Evolutionary conservation across 371 early-diverging fungal species (phyloP), one percentile per base, ranked within the genome.

Genomic region (Dinochytrium kinnereticum): DNA sequence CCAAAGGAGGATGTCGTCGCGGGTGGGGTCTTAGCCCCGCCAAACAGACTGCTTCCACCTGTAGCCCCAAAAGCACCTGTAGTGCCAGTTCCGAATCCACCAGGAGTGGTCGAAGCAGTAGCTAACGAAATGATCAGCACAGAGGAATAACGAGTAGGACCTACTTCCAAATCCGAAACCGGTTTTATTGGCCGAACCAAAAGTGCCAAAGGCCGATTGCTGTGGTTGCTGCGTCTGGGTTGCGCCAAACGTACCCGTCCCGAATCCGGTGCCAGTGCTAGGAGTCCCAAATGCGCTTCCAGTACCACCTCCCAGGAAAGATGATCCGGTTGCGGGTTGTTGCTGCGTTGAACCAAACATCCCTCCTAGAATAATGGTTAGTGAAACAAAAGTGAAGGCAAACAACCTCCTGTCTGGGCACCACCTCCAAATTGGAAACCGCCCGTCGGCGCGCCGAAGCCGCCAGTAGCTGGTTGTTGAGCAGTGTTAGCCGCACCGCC

Each of bases 181-280:
- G 7, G 75, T 59, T 38, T 19, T 55, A 68, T 61, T 26, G 30
- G 59, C 30, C 68, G 21, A 15, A 59, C 36, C 33, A 44, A 69
- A 15, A 74, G 30, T 33, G 44, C 44, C 38, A 71, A 76, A 30
- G 51, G 37, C 76, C 79, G 57, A 55, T 51, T 7, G 67, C 65
- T 17, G 68, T 69, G 31, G 31, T 55, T 34, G 67, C 75, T 1
- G 80, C 64, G 44, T 44, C 5, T 73, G 36, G 31, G 82, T 38
- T n/a, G 78, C 68, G 28, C 86, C 86, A 79, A 85, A 83, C 10
- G 72, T 76, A 28, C 53, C 66, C 10, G 13, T 33, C 17, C 71
- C 49, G 1, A 73, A 65, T 31, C 69, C 40, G 24, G 78, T 36
- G 71, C 64, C 76, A 77, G 37, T 74, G 79, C 30, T 75, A 77